Conservation (phyloP, 805 yeast genomes). For the Candida silvatica region DNA sequence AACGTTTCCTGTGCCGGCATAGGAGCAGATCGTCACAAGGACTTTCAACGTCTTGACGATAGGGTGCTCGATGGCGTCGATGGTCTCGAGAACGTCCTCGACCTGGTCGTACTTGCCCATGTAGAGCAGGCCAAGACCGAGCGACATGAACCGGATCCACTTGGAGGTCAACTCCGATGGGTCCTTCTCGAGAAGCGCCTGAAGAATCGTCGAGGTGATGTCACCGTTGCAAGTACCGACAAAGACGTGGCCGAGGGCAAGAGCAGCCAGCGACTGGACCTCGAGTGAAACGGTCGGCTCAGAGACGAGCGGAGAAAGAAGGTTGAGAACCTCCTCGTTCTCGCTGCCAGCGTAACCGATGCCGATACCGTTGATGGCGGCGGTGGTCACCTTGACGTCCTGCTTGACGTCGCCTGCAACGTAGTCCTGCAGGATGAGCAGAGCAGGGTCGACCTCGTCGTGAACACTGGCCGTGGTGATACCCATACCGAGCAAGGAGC, state of each 20-base stretch:
- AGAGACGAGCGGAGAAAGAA: conserved; percentile 74
- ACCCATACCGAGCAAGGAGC: conserved; percentile 94
- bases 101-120: conserved; percentile 92
- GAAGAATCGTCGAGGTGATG: conserved; percentile 84
- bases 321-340: conserved; percentile 70
- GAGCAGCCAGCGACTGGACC: conserved; percentile 75
- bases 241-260: conserved; percentile 88
- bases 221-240: conserved; percentile 97
- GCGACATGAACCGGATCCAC: conserved; percentile 84
- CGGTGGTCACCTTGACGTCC: conserved; percentile 56
- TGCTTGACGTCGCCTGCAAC: conserved; percentile 33
- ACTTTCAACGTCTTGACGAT: conserved; percentile 84
- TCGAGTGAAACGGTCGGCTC: conserved; percentile 71
- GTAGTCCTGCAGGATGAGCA: conserved; percentile 78
- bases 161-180: conserved; percentile 68
- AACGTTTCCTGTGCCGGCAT: conserved; percentile 97
- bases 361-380: conserved; percentile 88
- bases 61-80: conserved; percentile 93
- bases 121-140: conserved; percentile 85
- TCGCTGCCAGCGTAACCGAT: conserved; percentile 93
- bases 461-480: conserved; percentile 86
- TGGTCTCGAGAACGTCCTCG: conserved; percentile 89
- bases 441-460: conserved; percentile 91
- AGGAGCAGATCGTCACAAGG: conserved; percentile 85
- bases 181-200: conserved; percentile 82